Conservation (phyloP, 768 basidiomycete species). For the Termitomyces sp. region DNA sequence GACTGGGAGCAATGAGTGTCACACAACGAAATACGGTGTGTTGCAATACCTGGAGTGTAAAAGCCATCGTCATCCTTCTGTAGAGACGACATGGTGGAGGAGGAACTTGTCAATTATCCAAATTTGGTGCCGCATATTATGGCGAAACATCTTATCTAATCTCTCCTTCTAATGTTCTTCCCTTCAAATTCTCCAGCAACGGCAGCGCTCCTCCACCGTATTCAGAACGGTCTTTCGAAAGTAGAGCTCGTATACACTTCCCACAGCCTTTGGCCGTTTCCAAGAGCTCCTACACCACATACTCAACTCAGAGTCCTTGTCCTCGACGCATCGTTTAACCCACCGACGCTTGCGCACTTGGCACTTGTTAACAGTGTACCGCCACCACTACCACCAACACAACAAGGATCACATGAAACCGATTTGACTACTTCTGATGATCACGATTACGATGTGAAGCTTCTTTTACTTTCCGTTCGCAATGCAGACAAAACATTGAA, state of each 20-base stretch:
- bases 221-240: conserved; percentile 39
- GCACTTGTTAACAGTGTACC: conserved; percentile 54
- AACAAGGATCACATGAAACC: neutral
- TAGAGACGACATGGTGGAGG: conserved; percentile 30
- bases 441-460: conserved; percentile 59
- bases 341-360: conserved; percentile 82
- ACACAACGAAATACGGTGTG: neutral
- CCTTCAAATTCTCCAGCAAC: neutral
- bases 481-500: conserved; percentile 83
- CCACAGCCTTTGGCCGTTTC: conserved; percentile 64
- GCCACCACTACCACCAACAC: neutral
- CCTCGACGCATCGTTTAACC: conserved; percentile 89
- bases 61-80: conserved; percentile 81
- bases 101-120: neutral
- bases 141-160: conserved; percentile 13
- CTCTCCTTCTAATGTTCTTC: neutral
- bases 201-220: conserved; percentile 22
- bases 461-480: conserved; percentile 77
- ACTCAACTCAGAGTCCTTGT: conserved; percentile 1
- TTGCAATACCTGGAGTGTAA: conserved; percentile 52
- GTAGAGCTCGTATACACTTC: conserved; percentile 60
- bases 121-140: neutral
- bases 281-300: conserved; percentile 15
- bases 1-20: conserved; percentile 3
- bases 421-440: neutral